Evolutionary conservation across 2,329 filamentous ascomycete species (phyloP), one percentile per base, ranked within the genome.

Genomic region (Xylariaceae sp.): DNA sequence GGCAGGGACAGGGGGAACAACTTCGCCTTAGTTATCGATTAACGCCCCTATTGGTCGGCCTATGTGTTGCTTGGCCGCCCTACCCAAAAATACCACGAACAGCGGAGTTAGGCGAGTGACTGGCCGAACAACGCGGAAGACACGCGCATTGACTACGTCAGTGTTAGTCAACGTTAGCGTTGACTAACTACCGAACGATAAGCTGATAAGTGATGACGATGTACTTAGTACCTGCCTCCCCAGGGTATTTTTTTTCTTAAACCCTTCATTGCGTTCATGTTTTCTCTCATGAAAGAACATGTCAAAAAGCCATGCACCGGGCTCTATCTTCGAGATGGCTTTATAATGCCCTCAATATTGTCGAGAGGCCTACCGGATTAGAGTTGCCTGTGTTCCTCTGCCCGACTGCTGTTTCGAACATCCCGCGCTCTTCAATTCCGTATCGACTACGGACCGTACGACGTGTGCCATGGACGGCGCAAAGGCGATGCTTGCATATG

Each of bases 331-430:
- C 69, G 45, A 68, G 70, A 68, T 76, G 74, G 71, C 68, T 78
- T 26, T 71, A 69, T 37, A 68, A 70, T 53, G 73, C 73, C 13
- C 60, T 78, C 46, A 71, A 70, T n/a, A 71, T 76, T 7, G 67
- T 68, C 22, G 75, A 77, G 49, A 63, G 64, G 26, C 61, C 70
- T 8, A 51, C 66, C 26, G 47, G 53, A 49, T 62, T 71, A 26
- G 72, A 76, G 42, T 64, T 80, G 34, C 77, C 77, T 19, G 54
- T 75, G 1, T 80, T 77, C 58, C 65, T 80, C 16, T 80, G 77
- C 62, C 78, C 41, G 41, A 29, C 78, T 36, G 70, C 72, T 3
- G 59, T 75, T 34, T 47, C 22, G 12, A 51, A 19, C 40, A 32
- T 39, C 9, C 30, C 34, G 10, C 63, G 55, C 29, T 44, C 39